Base-by-base conservation (phyloP, 306 rosid species). In the Sesbania bispinosa region DNA sequence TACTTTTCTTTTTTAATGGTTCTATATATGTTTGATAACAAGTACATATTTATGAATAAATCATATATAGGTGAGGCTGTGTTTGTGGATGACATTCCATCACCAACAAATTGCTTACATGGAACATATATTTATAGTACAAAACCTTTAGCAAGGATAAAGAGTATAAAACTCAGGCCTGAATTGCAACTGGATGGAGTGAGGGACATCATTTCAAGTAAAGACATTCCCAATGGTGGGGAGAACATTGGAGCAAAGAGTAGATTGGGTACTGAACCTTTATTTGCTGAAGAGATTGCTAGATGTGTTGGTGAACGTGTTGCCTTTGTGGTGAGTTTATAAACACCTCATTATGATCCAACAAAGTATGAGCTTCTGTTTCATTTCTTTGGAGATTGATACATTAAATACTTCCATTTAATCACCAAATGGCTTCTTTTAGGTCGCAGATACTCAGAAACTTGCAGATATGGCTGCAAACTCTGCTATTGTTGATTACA, bases 391-490 rank as follows among this genome's bases (percentile, higher is more conserved):
- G 32, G 47, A 67, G 45, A 68, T 21, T 24, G 64, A 46, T 30
- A 16, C 18, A 38, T 9, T 39, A 51, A 61, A 69, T 7, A 13
- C 74, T 80, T 70, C 30, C 41, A 24, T n/a, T 20, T 78, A 23
- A 45, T 75, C 45, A 70, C 48, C n/a, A 4, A 64, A 15, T 76
- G 55, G 54, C 66, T 81, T 77, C 54, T 77, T n/a, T 41, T 67
- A 93, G 98, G 89, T 88, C 69, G 97, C 98, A 66, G 97, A 93
- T 83, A 84, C 96, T 27, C 98, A 93, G 83, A 90, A 87, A 83
- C 77, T 83, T 61, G 98, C 97, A 47, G 85, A 93, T 78, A 58
- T 38, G 41, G 97, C 92, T 30, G 96, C 90, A 80, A 75, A 77
- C 14, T 45, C 77, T 11, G 88, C 92, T 2, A 50, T 84, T 63